Conservation (phyloP, 805 yeast species). For the Candida ortonii region DNA sequence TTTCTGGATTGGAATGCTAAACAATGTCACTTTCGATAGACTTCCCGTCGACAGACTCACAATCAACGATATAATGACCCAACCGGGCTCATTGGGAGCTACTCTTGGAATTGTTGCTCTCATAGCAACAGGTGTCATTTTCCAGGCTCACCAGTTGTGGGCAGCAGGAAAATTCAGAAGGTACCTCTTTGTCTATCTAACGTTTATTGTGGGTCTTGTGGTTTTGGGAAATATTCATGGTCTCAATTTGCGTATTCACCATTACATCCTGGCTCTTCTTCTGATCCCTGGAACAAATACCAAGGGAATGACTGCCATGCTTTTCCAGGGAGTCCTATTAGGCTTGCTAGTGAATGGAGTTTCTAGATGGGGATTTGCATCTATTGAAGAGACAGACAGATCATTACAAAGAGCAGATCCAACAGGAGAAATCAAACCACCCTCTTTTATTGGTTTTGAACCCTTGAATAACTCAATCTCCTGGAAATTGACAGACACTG, state of each 20-base stretch:
- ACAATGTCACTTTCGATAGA: slow-evolving; percentile 84
- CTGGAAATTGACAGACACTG: slow-evolving; percentile 33
- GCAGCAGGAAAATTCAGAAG: slow-evolving; percentile 62
- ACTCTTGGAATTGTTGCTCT: slow-evolving; percentile 47
- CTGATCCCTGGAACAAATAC: slow-evolving; percentile 84
- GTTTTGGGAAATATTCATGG: slow-evolving; percentile 56
- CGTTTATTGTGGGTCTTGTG: slow-evolving; percentile 42
- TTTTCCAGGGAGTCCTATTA: slow-evolving; percentile 79
- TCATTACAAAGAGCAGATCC: slow-evolving; percentile 75
- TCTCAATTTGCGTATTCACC: slow-evolving; percentile 73
- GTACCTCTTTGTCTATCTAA: slow-evolving; percentile 54
- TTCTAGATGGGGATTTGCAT: slow-evolving; percentile 90
- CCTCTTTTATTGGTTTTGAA: slow-evolving; percentile 39
- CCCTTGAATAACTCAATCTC: slow-evolving; percentile 32
- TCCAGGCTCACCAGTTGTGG: slow-evolving; percentile 83
- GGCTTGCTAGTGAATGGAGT: slow-evolving; percentile 85
- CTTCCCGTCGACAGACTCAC: slow-evolving; percentile 86
- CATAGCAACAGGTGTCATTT: slow-evolving; percentile 52
- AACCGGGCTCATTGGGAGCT: slow-evolving; percentile 74
- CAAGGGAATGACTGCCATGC: slow-evolving; percentile 62
- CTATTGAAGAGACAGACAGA: slow-evolving; percentile 74
- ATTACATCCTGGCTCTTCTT: slow-evolving; percentile 71
- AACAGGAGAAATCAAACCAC: slow-evolving; percentile 51
- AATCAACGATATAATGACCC: slow-evolving; percentile 61
- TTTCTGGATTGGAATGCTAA: slow-evolving; percentile 81